A percentile compares a stretch with the other conserved stretches of the same genome.
Conservation (phyloP, 2,329 filamentous ascomycete species). For the Chalara sp. region DNA sequence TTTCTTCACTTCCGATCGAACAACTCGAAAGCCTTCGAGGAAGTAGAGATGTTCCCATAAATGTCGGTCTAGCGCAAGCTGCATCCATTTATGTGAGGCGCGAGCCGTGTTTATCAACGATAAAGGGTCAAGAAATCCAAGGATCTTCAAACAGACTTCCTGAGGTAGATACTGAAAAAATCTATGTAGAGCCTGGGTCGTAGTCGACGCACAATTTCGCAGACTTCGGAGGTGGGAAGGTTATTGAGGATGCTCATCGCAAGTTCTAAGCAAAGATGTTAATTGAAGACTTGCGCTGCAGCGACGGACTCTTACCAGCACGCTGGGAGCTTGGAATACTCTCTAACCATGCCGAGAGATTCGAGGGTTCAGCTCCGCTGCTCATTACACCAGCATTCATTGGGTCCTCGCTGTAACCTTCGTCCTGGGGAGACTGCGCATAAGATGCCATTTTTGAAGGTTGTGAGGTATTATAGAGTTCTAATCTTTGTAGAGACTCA, state of each 20-base stretch:
- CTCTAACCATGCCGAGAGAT: constrained; percentile 18
- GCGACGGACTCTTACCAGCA: constrained; percentile 17
- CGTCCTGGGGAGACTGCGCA: constrained; percentile 24
- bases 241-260: constrained; percentile 72
- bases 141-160: constrained; percentile 85
- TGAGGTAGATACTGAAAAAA: constrained; percentile 80
- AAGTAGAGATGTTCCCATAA: constrained; percentile 83
- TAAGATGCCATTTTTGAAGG: constrained; percentile 14
- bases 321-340: constrained; percentile 19
- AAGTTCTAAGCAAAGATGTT: constrained; percentile 50
- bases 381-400: constrained; percentile 16
- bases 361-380: constrained; percentile 5
- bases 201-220: constrained; percentile 71
- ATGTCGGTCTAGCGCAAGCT: constrained; percentile 72
- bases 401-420: constrained; percentile 29
- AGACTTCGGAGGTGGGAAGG: constrained; percentile 73
- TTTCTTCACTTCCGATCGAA: constrained; percentile 55
- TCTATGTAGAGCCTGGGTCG: constrained; percentile 87
- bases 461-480: background rate
- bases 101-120: constrained; percentile 75
- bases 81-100: constrained; percentile 76
- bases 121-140: constrained; percentile 75
- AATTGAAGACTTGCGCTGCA: background rate
- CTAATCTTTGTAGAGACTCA: no score
- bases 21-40: constrained; percentile 77